phyloP scores from a whole-genome alignment of 2,329 filamentous ascomycete genomes.

The Apiospora kogelbergensis region DNA sequence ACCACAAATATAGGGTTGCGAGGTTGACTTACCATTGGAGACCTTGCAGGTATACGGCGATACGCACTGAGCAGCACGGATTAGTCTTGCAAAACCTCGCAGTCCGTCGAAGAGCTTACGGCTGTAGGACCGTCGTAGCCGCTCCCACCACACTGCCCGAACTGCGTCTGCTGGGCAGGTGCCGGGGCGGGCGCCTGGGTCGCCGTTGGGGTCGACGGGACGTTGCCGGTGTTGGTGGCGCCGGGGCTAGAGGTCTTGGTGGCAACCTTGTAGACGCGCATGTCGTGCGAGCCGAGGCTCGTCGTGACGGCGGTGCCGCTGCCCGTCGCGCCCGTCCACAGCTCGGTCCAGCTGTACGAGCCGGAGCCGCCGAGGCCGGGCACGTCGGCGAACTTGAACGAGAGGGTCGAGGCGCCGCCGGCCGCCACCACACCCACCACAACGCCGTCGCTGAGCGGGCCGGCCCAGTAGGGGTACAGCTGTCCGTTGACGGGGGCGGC shows the following conservation, averaged over 20 bases:
- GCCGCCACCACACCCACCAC: conserved; percentile 38
- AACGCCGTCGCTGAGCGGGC: conserved; percentile 33
- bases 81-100: not conserved
- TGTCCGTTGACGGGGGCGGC: conserved; percentile 40
- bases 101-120: no score
- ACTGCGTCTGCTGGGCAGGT: not conserved
- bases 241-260: not conserved
- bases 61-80: not conserved
- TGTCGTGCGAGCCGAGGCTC: conserved; percentile 23
- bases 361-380: conserved; percentile 36
- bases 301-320: conserved; percentile 21
- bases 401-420: conserved; percentile 39
- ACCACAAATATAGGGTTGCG: not conserved
- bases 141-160: no score
- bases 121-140: no score
- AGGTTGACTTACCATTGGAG: not conserved
- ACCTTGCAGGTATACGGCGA: not conserved
- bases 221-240: not conserved
- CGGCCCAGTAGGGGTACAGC: conserved; percentile 44
- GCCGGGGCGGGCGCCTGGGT: not conserved
- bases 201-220: not conserved
- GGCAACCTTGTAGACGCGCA: conserved; percentile 26
- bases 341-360: conserved; percentile 40
- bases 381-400: conserved; percentile 43
- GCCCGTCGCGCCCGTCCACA: conserved; percentile 26